A percentile compares a stretch with the other conserved stretches of the same genome.
Evolutionary conservation across 768 basidiomycete species (phyloP).

Genomic region (Cantharellus cinnabarinus): DNA sequence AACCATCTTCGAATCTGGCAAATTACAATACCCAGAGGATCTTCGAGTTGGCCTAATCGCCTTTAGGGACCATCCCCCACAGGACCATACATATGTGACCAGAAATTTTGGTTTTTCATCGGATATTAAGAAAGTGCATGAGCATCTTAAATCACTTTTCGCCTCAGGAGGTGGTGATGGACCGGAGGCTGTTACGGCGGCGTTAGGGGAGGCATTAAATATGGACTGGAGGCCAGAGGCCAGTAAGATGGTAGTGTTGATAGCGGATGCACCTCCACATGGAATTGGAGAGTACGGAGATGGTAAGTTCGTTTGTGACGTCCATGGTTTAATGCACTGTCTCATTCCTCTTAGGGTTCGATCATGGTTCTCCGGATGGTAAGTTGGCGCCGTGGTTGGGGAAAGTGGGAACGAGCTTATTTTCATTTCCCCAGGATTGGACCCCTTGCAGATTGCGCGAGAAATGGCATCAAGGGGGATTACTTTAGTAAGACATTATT

Average conservation of each 20-base stretch:
- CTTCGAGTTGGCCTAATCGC: slow-evolving; percentile 83
- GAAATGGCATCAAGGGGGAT: slow-evolving; percentile 81
- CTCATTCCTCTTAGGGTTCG: slow-evolving; percentile 40
- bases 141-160: slow-evolving; percentile 62
- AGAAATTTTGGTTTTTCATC: slow-evolving; percentile 91
- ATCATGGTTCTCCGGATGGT: slow-evolving; percentile 82
- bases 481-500: slow-evolving; percentile 40
- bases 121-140: slow-evolving; percentile 72
- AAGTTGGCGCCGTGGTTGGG: slow-evolving; percentile 1
- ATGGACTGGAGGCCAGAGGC: slow-evolving; percentile 83
- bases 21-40: slow-evolving; percentile 70
- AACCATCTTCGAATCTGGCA: slow-evolving; percentile 85
- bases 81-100: slow-evolving; percentile 86
- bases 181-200: slow-evolving; percentile 92
- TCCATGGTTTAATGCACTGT: background rate
- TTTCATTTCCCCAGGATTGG: slow-evolving; percentile 26
- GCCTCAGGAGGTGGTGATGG: slow-evolving; percentile 88
- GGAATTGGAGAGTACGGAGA: slow-evolving; percentile 96
- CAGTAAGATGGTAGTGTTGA: slow-evolving; percentile 90
- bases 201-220: slow-evolving; percentile 61
- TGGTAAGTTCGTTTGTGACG: slow-evolving; percentile 25
- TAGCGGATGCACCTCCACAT: slow-evolving; percentile 95
- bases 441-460: slow-evolving; percentile 75
- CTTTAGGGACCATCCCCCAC: slow-evolving; percentile 92
- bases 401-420: background rate